These are phyloP conservation scores for Orbilia quercus DNA, from an alignment of 2,329 filamentous ascomycete species.

Conservation along the genomic window DNA sequence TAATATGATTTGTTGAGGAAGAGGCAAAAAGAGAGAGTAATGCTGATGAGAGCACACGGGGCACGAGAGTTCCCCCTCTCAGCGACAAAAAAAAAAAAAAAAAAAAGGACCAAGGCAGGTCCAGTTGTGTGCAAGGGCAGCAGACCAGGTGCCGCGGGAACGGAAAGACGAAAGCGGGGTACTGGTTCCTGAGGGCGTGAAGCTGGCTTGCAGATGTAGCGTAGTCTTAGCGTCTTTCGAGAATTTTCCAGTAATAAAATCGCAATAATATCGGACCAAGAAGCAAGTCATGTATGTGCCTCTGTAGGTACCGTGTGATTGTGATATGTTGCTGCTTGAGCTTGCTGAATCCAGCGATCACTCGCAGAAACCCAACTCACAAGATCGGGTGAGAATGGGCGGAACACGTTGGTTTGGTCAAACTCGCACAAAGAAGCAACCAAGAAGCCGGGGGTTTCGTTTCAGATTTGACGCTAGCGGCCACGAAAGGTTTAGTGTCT, in stretches of 20 bases:
- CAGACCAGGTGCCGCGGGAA: constrained; percentile 55
- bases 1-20: constrained; percentile 51
- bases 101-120: constrained; percentile 35
- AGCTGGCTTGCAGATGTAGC: constrained; percentile 54
- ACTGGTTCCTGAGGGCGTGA: constrained; percentile 56
- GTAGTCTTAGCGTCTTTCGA: constrained; percentile 53
- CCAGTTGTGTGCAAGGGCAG: constrained; percentile 51
- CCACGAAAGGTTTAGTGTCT: constrained; percentile 42
- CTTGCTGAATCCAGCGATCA: constrained; percentile 28
- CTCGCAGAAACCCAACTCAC: constrained; percentile 35
- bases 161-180: constrained; percentile 56
- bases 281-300: constrained; percentile 10
- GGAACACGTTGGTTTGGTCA: too few species aligned
- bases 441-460: constrained; percentile 44
- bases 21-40: constrained; percentile 52
- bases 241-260: constrained; percentile 56
- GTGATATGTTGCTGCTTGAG: constrained; percentile 40
- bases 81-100: constrained; percentile 22
- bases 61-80: constrained; percentile 37
- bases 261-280: constrained; percentile 28
- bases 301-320: constrained; percentile 47
- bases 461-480: constrained; percentile 54
- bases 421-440: constrained; percentile 35
- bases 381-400: constrained; percentile 30
- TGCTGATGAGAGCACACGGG: constrained; percentile 22